Evolutionary conservation across 805 yeast species (phyloP).

Genomic region (Candida manassasensis): DNA sequence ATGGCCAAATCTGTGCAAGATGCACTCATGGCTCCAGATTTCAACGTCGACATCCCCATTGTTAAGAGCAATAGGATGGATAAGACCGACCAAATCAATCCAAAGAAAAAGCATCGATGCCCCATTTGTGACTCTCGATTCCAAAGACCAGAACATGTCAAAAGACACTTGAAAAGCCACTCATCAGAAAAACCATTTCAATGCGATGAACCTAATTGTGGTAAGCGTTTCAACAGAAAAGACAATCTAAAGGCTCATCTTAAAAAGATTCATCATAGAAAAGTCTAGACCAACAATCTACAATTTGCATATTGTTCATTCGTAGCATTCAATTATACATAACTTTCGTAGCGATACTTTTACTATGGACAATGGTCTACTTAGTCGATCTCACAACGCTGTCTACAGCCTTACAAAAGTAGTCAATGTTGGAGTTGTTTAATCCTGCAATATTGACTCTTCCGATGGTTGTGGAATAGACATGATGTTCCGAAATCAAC

Average conservation of each 20-base stretch:
- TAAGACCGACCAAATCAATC: constrained; percentile 34
- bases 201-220: constrained; percentile 49
- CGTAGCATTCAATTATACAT: neutral
- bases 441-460: constrained; percentile 45
- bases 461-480: constrained; percentile 35
- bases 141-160: constrained; percentile 71
- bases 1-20: constrained; percentile 7
- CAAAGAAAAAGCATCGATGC: constrained; percentile 58
- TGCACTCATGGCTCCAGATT: constrained; percentile 6
- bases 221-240: constrained; percentile 53
- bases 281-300: neutral
- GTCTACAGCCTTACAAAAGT: constrained; percentile 34
- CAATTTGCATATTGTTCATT: neutral
- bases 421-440: constrained; percentile 33
- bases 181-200: constrained; percentile 54
- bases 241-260: constrained; percentile 59
- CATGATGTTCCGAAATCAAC: constrained; percentile 31
- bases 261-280: constrained; percentile 51
- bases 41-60: constrained; percentile 9
- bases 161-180: constrained; percentile 56
- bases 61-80: constrained; percentile 14
- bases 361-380: neutral
- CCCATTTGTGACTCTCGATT: constrained; percentile 59
- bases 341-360: neutral
- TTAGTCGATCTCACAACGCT: constrained; percentile 24